Evolutionary conservation across 345 rosid genomes (phyloP), one percentile per base, ranked within the genome.

Genomic region (Geranium rotundifolium): DNA sequence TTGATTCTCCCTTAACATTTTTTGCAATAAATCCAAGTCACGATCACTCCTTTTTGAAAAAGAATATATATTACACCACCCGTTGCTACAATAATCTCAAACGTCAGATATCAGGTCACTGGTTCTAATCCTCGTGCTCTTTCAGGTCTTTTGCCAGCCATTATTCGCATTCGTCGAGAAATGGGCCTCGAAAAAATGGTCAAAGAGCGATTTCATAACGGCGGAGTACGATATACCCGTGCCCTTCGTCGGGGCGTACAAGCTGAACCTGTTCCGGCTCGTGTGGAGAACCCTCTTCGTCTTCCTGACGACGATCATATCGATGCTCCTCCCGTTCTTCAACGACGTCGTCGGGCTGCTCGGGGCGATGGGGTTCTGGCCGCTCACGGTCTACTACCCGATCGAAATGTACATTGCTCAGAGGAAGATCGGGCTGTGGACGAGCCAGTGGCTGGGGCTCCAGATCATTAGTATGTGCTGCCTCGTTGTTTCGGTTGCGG

Each of bases 241-340:
- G 58, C 84, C 84, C 4, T 74, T 68, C 57, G 54, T 0, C 0
- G 83, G 81, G 1, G 63, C 73, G 8, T 84, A 80, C 69, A 77
- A 73, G 59, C 68, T 78, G 20, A 84, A 80, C 83, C 34, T 81
- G 59, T 78, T 82, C 76, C 68, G 83, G 16, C 65, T 82, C 3
- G 63, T 70, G 8, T 84, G 86, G 86, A 76, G 89, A 72, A 80
- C 80, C 1, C 50, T 73, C 17, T 84, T 81, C 59, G 82, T 82
- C 0, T 3, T 76, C 3, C 13, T 68, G 49, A 82, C 83, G 4
- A 84, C 82, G 0, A 10, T 77, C 18, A 73, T 82, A 41, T 79
- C 84, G 57, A 84, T 80, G 86, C 86, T 80, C 54, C 34, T 84
- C 74, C 86, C 84, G 20, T 81, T 81, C 74, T 81, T 84, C 75